Evolutionary conservation across 805 yeast genomes (phyloP).

Genomic region (Yamadazyma laniorum): DNA sequence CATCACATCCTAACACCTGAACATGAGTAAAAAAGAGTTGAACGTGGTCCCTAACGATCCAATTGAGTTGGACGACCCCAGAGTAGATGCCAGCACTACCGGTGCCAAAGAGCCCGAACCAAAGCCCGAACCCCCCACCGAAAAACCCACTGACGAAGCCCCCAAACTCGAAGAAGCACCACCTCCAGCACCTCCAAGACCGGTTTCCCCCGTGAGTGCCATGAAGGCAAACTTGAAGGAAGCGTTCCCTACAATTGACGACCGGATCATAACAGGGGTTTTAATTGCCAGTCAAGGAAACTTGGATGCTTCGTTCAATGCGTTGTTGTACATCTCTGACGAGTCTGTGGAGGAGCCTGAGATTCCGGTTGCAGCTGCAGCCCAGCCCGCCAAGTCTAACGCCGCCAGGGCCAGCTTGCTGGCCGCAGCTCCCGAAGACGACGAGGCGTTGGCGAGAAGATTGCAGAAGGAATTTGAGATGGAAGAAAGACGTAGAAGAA

Average conservation of each 20-base stretch:
- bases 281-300: constrained; percentile 82
- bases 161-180: constrained; percentile 16
- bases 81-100: neutral
- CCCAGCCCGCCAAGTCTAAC: constrained; percentile 1
- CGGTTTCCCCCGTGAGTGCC: constrained; percentile 56
- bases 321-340: constrained; percentile 76
- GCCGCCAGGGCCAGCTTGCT: neutral
- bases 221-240: constrained; percentile 64
- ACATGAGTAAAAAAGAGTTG: constrained; percentile 21
- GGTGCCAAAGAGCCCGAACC: neutral
- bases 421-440: constrained; percentile 27
- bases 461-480: constrained; percentile 64
- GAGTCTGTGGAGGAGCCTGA: constrained; percentile 57
- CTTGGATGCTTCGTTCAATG: constrained; percentile 85
- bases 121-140: neutral
- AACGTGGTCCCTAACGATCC: constrained; percentile 36
- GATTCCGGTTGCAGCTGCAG: constrained; percentile 30
- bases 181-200: constrained; percentile 51
- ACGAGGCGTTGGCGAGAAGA: constrained; percentile 78
- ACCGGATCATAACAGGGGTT: constrained; percentile 68
- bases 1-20: neutral
- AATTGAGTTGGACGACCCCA: constrained; percentile 18
- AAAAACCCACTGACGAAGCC: neutral
- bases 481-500: constrained; percentile 39
- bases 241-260: constrained; percentile 83